Evolutionary conservation across 208 protist genomes (phyloP).

Genomic region (Leishmania tropica): DNA sequence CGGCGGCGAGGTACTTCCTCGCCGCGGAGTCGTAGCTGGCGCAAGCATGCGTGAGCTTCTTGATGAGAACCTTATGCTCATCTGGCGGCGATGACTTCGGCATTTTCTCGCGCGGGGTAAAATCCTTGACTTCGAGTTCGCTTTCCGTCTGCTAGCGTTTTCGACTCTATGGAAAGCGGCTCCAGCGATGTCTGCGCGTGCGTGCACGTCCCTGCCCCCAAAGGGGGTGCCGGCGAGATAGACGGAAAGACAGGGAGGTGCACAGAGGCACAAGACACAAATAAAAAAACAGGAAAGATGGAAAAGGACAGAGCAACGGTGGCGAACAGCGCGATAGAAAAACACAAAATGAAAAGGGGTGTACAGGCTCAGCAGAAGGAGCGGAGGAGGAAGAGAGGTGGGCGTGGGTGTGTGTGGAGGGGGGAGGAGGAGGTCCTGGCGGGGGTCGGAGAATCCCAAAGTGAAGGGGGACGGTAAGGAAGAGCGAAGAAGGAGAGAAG

Average conservation of each 20-base stretch:
- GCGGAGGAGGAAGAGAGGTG: not conserved
- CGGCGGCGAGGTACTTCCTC: conserved; percentile 59
- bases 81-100: conserved; percentile 20
- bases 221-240: not conserved
- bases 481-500: not conserved
- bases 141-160: not conserved
- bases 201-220: not conserved
- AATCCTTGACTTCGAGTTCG: not conserved
- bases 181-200: not conserved
- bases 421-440: not conserved
- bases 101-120: conserved; percentile 1
- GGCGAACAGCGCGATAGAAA: not conserved
- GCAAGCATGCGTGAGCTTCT: conserved; percentile 62
- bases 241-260: not conserved
- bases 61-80: conserved; percentile 33
- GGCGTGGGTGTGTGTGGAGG: not conserved
- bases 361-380: not conserved
- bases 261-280: not conserved
- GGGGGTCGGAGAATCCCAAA: not conserved
- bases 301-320: not conserved
- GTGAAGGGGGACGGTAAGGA: not conserved
- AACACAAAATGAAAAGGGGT: not conserved
- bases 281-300: not conserved
- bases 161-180: not conserved
- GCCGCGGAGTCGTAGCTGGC: conserved; percentile 48